Evolutionary conservation across 106 monocot species (phyloP), one percentile per base, ranked within the genome.

Genomic region (Apostasia ramifera): DNA sequence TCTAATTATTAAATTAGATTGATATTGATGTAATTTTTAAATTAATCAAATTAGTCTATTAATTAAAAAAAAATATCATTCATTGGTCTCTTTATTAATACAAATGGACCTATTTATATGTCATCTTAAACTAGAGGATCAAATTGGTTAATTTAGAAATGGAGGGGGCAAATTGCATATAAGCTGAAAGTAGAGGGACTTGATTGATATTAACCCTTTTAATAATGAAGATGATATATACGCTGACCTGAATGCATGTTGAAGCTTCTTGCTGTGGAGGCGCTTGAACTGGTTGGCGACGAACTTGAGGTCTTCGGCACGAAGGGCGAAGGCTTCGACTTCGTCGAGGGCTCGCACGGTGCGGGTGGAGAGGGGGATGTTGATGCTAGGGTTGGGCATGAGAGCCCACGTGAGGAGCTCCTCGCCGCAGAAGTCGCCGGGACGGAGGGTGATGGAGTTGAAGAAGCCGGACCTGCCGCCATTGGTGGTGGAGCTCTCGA

Each of bases 371-470:
- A 64, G 70, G 6, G 90, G 90, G 10, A 83, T 53, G 75, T 86
- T 86, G 58, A 68, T 57, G 66, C 81, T 86, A 2, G 81, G 75
- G 14, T 86, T 83, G 12, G 83, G 83, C 70, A 81, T 70, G 51
- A 90, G 69, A 6, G 83, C 90, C 90, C 90, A 90, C 9, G 90
- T 90, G 6, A 90, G 76, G 7, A 90, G 68, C 78, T 90, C 90
- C 59, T 94, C 93, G 11, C 93, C 93, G 40, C 93, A 89, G 67
- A 94, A 94, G 64, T 94, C 89, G 0, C 93, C 89, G 4, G 89
- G 84, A 59, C 82, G 15, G 38, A 94, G 93, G 13, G 80, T 87
- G 54, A 89, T 94, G 57, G 82, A 87, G 71, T 90, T 90, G 76
- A 84, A 94, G 80, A 94, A 94, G 2, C 86, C 89, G 2, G 77